These are phyloP conservation scores for Plasmodium berghei DNA, from an alignment of 169 alveolate genomes.

Conservation along the genomic window DNA sequence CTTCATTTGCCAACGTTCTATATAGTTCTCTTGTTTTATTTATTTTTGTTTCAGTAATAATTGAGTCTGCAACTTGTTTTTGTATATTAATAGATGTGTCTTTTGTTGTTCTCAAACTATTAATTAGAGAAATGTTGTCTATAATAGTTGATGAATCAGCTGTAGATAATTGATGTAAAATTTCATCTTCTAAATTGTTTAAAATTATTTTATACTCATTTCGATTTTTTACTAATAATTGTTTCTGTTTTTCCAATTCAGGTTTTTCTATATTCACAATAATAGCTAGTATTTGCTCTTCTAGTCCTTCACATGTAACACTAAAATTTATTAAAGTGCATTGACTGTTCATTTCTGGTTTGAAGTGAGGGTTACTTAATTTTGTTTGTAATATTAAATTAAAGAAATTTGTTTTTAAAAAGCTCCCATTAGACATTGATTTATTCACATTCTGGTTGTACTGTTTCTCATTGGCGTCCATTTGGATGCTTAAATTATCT, in stretches of 20 bases:
- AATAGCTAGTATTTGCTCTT: constrained; percentile 95
- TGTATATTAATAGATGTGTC: constrained; percentile 93
- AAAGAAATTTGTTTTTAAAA: constrained; percentile 94
- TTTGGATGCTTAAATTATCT: constrained; percentile 11
- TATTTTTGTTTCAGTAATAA: constrained; percentile 92
- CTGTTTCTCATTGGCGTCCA: constrained; percentile 12
- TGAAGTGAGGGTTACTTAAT: constrained; percentile 97
- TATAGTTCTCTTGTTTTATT: constrained; percentile 95
- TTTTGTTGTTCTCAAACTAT: constrained; percentile 94
- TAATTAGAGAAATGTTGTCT: constrained; percentile 93
- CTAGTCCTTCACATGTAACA: constrained; percentile 97
- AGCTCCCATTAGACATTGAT: constrained; percentile 85
- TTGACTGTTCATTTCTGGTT: constrained; percentile 97
- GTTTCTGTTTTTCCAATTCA: constrained; percentile 95
- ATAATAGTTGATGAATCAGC: constrained; percentile 96
- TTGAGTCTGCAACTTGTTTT: constrained; percentile 90
- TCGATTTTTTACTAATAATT: constrained; percentile 93
- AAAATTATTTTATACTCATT: constrained; percentile 94
- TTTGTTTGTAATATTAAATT: constrained; percentile 94
- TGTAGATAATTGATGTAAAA: constrained; percentile 93
- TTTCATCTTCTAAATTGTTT: constrained; percentile 93
- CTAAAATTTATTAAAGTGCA: constrained; percentile 96
- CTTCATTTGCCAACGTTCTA: constrained; percentile 96
- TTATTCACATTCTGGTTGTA: constrained; percentile 45
- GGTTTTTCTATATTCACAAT: constrained; percentile 97